These are phyloP conservation scores for Diddensiella santjacobensis DNA, from an alignment of 805 yeast species.

Conservation along the genomic window DNA sequence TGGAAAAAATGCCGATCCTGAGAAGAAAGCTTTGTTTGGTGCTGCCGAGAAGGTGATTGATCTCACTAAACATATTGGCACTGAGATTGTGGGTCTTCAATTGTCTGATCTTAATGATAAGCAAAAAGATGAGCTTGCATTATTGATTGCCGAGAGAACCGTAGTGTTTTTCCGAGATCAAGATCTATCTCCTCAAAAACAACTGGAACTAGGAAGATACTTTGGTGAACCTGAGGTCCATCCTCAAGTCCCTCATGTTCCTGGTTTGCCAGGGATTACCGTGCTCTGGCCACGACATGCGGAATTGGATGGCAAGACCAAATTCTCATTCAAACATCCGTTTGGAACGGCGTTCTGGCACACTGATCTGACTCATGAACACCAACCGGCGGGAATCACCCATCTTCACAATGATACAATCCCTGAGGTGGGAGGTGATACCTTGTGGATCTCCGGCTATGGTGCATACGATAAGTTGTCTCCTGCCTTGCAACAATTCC, in stretches of 20 bases:
- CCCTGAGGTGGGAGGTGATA: slow-evolving; percentile 52
- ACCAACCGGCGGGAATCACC: slow-evolving; percentile 54
- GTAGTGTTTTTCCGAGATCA: slow-evolving; percentile 52
- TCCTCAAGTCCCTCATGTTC: slow-evolving; percentile 34
- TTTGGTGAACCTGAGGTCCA: slow-evolving; percentile 42
- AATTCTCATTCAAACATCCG: slow-evolving; percentile 19
- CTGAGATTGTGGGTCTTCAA: slow-evolving; percentile 50
- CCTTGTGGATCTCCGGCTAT: slow-evolving; percentile 50
- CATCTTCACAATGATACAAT: slow-evolving; percentile 50
- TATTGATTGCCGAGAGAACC: slow-evolving; percentile 46
- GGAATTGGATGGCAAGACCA: slow-evolving; percentile 26
- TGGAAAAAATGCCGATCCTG: slow-evolving; percentile 38
- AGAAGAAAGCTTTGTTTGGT: slow-evolving; percentile 38
- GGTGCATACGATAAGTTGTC: slow-evolving; percentile 53
- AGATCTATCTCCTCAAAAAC: slow-evolving; percentile 41
- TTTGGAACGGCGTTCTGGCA: slow-evolving; percentile 43
- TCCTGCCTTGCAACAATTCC: slow-evolving; percentile 44
- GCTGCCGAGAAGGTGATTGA: slow-evolving; percentile 42
- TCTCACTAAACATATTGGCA: slow-evolving; percentile 46
- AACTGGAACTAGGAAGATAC: slow-evolving; percentile 44
- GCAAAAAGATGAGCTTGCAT: slow-evolving; percentile 47
- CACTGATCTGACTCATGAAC: slow-evolving; percentile 54
- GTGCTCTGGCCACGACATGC: slow-evolving; percentile 33
- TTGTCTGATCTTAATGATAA: slow-evolving; percentile 40
- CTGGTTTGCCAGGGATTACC: slow-evolving; percentile 28